Conservation (phyloP, 75 land plant species). For the Larix kaempferi region DNA sequence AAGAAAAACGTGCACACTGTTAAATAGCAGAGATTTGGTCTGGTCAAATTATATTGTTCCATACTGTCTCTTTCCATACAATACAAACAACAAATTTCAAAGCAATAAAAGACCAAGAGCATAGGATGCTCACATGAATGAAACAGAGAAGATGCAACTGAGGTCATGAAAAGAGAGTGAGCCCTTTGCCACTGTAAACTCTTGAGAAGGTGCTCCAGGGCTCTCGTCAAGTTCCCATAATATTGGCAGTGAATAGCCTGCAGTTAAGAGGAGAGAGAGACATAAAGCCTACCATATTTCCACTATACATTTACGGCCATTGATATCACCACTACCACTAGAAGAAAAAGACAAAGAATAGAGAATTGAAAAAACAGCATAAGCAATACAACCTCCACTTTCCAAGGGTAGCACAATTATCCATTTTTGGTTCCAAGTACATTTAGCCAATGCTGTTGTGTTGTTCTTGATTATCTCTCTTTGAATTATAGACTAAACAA, state of each 20-base stretch:
- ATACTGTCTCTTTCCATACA: background rate
- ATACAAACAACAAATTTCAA: background rate
- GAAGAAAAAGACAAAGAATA: background rate
- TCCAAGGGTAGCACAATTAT: background rate
- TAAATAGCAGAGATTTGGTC: background rate
- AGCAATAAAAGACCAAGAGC: background rate
- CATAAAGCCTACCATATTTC: background rate
- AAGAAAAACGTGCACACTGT: background rate
- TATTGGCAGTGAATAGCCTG: conserved; percentile 87
- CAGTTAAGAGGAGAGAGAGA: conserved; percentile 18
- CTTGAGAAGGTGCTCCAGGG: conserved; percentile 71
- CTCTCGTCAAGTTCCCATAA: conserved; percentile 56
- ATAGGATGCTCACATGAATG: conserved; percentile 48
- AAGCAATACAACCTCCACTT: background rate
- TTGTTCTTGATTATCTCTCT: background rate
- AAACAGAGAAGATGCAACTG: conserved; percentile 73
- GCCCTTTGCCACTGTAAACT: conserved; percentile 89
- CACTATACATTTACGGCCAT: background rate
- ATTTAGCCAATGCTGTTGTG: background rate
- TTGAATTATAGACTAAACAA: background rate
- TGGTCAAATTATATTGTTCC: background rate
- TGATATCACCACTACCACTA: background rate
- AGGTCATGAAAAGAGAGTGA: conserved; percentile 74
- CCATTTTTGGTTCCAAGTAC: background rate
- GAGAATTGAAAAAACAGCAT: background rate